Percentiles rank a stretch among this genome's conserved stretches.
Evolutionary conservation across 2,329 filamentous ascomycete species (phyloP).

Genomic region (Bretziella fagacearum): DNA sequence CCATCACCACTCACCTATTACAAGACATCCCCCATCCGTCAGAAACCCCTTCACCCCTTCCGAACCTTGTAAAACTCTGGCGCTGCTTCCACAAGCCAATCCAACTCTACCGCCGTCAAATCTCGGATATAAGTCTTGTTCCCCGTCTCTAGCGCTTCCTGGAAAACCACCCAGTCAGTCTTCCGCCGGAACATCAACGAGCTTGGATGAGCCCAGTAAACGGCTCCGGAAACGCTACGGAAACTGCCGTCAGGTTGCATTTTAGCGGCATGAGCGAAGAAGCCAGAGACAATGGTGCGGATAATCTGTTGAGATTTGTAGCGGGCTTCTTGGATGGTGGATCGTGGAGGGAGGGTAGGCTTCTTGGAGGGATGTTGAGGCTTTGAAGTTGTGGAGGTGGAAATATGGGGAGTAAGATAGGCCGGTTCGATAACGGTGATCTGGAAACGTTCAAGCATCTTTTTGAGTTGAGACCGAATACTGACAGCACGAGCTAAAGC

Average conservation of each 20-base stretch:
- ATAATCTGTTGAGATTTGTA: not conserved
- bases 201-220: constrained; percentile 75
- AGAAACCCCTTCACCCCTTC: not conserved
- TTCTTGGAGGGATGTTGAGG: constrained; percentile 17
- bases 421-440: constrained; percentile 50
- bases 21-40: not conserved
- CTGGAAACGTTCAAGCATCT: constrained; percentile 74
- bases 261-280: constrained; percentile 80
- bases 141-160: constrained; percentile 79
- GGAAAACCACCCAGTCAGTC: constrained; percentile 91
- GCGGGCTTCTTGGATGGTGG: not conserved
- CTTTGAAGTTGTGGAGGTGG: not conserved
- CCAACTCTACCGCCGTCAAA: constrained; percentile 81
- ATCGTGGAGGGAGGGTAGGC: not conserved
- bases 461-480: constrained; percentile 69
- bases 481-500: constrained; percentile 66
- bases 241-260: constrained; percentile 93
- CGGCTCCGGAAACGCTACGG: constrained; percentile 63
- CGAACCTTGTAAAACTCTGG: constrained; percentile 58
- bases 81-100: constrained; percentile 82
- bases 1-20: not conserved
- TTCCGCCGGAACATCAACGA: constrained; percentile 93
- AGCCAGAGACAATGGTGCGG: constrained; percentile 42
- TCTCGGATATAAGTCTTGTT: constrained; percentile 83
- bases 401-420: constrained; percentile 4